Evolutionary conservation across 2,329 filamentous ascomycete species (phyloP), one percentile per base, ranked within the genome.

Genomic region (Cladosporium sphaerospermum): DNA sequence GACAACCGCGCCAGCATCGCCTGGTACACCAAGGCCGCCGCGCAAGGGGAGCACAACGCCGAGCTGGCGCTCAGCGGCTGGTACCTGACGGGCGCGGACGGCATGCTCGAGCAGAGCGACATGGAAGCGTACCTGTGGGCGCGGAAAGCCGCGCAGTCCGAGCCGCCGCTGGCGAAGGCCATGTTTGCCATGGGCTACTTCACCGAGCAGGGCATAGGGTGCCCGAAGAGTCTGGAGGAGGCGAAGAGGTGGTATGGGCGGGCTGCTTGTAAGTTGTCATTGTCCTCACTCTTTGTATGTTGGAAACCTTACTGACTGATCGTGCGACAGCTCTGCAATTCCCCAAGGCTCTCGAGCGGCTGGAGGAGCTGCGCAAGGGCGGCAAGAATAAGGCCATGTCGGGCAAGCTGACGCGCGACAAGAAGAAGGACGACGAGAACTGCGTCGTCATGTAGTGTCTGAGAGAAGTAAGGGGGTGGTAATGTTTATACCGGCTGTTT

Each of bases 171-270:
- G 36, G 84, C 89, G 7, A 99, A 97, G 75, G 93, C 93, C 0
- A 88, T 97, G 73, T 97, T 96, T 72, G 93, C 92, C 0, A 96
- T 99, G 87, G 93, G 93, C 0, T 96, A 97, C 72, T 96, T 95
- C 67, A 95, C 89, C 0, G 93, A 99, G 71, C 85, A 93, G 45
- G 93, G 93, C 10, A 97, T 99, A 62, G 93, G 93, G 31, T 84
- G 89, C 59, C 78, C 85, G 13, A 83, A 87, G 8, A 95, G 92
- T 68, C 64, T 96, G 62, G 93, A 99, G 64, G 93, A 97, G 72
- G 93, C 92, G 18, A 96, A 95, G 78, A 82, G 90, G 62, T 99
- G 93, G 93, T 99, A 99, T 73, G 96, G 91, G 81, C 81, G 92
- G 69, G 91, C 93, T 71, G 93, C 93, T 67, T 88, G 92, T 96